Base-by-base conservation (phyloP, 2,329 filamentous ascomycete species). In the Amesomyces nigricolor region DNA sequence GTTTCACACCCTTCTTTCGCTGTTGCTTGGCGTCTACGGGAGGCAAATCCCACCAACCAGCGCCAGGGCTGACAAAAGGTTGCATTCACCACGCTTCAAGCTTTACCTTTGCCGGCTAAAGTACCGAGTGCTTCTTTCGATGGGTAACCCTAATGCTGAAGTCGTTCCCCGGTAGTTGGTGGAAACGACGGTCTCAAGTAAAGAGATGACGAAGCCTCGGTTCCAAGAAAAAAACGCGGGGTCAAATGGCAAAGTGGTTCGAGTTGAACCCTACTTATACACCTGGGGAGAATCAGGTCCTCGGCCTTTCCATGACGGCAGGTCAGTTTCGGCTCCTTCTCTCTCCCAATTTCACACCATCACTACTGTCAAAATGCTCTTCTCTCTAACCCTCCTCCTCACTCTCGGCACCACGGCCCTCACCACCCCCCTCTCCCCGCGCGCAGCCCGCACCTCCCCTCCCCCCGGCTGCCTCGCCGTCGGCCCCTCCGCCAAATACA, bases 381-480 rank as follows among this genome's bases (percentile, higher is more conserved):
- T 30, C 0, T 35, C 43, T 19, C 30, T 58, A 10, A 29, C 38
- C 5, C 29, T 58, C 13, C 16, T 55, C 29, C 50, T 58, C 29
- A 17, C 55, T 16, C 11, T 54, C 16, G 22, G 42, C 16, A 19
- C 37, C n/a, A 17, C 54, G 2, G 13, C 49, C 19, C 32, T 40
- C 5, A 39, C 45, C n/a, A 10, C 49, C 3, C 10, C 50, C 14
- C 13, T 51, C 16, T 1, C 44, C 10, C 32, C 42, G 17, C 52
- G 51, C n/a, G 60, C 57, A 11, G 44, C 46, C 35, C 60, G 61
- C 32, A 62, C 57, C 44, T 51, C 52, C 4, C 56, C 64, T 2
- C 64, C 63, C 0, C 6, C 60, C 16, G 46, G 51, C 9, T 65
- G 47, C 64, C 69, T 65, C 17, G 44, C 56, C 19, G 64, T 65